Conservation (phyloP, 192 early-diverging fungal species). For the Rhizophagus prolifer region DNA sequence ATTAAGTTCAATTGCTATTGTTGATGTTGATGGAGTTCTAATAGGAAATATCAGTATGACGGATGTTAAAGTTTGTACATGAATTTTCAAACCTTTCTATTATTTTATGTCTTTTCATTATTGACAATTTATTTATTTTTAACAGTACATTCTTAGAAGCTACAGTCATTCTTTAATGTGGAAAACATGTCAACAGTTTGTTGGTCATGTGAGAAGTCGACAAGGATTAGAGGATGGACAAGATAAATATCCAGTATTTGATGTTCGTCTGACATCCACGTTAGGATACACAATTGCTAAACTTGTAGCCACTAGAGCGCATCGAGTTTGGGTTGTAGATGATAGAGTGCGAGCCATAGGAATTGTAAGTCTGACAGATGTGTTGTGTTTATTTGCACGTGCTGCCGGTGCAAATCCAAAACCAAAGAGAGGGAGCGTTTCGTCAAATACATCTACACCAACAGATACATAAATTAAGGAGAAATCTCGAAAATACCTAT, state of each 20-base stretch:
- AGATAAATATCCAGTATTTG: slow-evolving; percentile 74
- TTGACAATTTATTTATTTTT: not conserved
- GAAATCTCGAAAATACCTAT: not conserved
- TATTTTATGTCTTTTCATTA: not conserved
- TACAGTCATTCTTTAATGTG: slow-evolving; percentile 47
- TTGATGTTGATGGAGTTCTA: slow-evolving; percentile 53
- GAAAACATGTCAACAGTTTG: slow-evolving; percentile 63
- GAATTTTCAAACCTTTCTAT: not conserved
- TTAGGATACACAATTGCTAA: slow-evolving; percentile 73
- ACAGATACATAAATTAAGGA: not conserved
- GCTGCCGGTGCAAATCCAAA: slow-evolving; percentile 10
- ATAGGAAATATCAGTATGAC: slow-evolving; percentile 70
- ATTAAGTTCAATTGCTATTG: slow-evolving; percentile 63
- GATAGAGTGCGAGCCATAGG: slow-evolving; percentile 57
- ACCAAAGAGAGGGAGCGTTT: not conserved
- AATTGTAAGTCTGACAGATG: slow-evolving; percentile 79
- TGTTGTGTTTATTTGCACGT: slow-evolving; percentile 57
- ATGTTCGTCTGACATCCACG: slow-evolving; percentile 68
- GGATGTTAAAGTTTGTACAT: slow-evolving; percentile 56
- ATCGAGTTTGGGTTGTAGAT: slow-evolving; percentile 78
- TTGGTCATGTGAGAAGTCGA: slow-evolving; percentile 54
- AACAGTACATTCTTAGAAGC: slow-evolving; percentile 40
- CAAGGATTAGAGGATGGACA: slow-evolving; percentile 69
- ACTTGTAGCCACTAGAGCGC: slow-evolving; percentile 76
- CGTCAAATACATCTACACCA: not conserved